phyloP scores from a whole-genome alignment of 352 stramenopile species.

The Globisporangium megalacanthum region DNA sequence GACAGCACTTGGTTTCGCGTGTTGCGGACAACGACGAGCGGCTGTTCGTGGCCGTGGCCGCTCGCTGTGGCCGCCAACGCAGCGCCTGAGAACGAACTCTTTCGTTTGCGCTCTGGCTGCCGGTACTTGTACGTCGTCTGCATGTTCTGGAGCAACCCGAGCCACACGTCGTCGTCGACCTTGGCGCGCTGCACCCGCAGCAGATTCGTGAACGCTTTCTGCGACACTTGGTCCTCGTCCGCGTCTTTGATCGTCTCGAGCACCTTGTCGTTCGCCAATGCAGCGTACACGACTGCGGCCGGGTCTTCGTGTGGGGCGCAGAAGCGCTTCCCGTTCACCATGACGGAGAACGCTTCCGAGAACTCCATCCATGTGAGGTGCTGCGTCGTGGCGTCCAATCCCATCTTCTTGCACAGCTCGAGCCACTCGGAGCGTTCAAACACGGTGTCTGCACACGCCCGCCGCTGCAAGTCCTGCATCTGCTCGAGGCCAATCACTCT shows the following conservation, averaged over 20 bases:
- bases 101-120: slow-evolving; percentile 9
- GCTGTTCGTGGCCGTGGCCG: slow-evolving; percentile 20
- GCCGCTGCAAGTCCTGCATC: slow-evolving; percentile 27
- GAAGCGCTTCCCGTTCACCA: slow-evolving; percentile 26
- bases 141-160: slow-evolving; percentile 38
- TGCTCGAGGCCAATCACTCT: slow-evolving; percentile 31
- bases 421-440: slow-evolving; percentile 22
- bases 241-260: slow-evolving; percentile 30
- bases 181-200: slow-evolving; percentile 31
- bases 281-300: slow-evolving; percentile 33
- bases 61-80: slow-evolving; percentile 4
- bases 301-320: slow-evolving; percentile 26
- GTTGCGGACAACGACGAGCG: slow-evolving; percentile 46
- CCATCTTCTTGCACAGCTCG: slow-evolving; percentile 28
- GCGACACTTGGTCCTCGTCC: slow-evolving; percentile 28
- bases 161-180: slow-evolving; percentile 45
- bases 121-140: slow-evolving; percentile 39
- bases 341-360: slow-evolving; percentile 22
- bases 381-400: slow-evolving; percentile 12
- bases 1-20: slow-evolving; percentile 59
- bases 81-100: slow-evolving; percentile 14
- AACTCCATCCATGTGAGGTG: slow-evolving; percentile 49
- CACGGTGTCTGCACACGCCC: slow-evolving; percentile 22
- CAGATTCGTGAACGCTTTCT: slow-evolving; percentile 41
- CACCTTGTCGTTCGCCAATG: slow-evolving; percentile 45